These are phyloP conservation scores for Lumnitzera racemosa DNA, from an alignment of 345 rosid genomes.

Conservation along the genomic window DNA sequence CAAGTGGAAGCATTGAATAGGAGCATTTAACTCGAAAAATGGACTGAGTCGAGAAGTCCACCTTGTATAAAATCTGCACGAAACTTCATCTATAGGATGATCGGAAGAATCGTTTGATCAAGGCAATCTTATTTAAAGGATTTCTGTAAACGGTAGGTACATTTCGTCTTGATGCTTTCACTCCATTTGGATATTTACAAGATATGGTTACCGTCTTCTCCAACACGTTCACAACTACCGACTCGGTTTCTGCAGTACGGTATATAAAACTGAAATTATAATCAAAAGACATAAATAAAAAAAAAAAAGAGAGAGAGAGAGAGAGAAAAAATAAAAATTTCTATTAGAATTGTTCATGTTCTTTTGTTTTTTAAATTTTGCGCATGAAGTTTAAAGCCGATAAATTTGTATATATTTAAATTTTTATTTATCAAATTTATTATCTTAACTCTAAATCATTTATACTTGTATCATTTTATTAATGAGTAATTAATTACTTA, in stretches of 20 bases:
- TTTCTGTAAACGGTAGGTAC: slow-evolving; percentile 20
- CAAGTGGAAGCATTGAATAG: no score
- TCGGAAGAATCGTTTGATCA: slow-evolving; percentile 41
- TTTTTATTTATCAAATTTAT: no score
- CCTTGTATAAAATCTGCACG: no score
- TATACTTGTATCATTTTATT: no score
- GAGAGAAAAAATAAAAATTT: background rate
- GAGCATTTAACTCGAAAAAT: no score
- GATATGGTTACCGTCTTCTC: slow-evolving; percentile 77
- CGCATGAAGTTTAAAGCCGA: no score
- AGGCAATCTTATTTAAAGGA: slow-evolving; percentile 43
- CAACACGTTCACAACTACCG: slow-evolving; percentile 49
- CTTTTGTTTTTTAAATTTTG: no score
- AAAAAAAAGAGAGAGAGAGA: background rate
- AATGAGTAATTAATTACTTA: no score
- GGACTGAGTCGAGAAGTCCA: no score
- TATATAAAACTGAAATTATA: background rate
- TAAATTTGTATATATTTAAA: no score
- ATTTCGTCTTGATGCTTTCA: slow-evolving; percentile 14
- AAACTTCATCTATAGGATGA: slow-evolving; percentile 17
- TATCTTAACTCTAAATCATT: no score
- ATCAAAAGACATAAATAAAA: background rate
- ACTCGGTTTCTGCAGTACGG: slow-evolving; percentile 55
- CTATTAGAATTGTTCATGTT: no score
- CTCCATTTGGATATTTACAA: slow-evolving; percentile 43